These are phyloP conservation scores for Citrus unshiu DNA, from an alignment of 345 rosid species.

Conservation along the genomic window DNA sequence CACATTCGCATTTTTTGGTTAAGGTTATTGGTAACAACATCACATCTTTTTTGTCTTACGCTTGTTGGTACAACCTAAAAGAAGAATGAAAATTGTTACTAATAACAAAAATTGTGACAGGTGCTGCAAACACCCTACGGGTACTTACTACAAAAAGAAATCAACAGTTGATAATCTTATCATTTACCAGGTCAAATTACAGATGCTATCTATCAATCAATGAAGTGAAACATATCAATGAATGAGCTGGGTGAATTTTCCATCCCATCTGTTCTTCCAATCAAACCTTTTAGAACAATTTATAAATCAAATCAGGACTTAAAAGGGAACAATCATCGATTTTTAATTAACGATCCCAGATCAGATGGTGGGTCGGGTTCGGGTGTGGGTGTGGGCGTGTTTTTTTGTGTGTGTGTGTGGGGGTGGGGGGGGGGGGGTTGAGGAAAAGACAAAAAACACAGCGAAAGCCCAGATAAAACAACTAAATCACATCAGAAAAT, in stretches of 20 bases:
- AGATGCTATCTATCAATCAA: not conserved
- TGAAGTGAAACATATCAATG: no score
- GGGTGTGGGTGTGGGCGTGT: not conserved
- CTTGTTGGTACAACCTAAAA: no score
- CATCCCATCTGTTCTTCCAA: not conserved
- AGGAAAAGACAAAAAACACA: not conserved
- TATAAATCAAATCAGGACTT: not conserved
- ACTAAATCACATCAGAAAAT: constrained; percentile 24
- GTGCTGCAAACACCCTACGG: no score
- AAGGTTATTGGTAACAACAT: no score
- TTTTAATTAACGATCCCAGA: constrained; percentile 17
- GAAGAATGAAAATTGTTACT: no score
- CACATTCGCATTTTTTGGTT: no score
- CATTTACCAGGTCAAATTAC: not conserved
- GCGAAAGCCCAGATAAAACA: constrained; percentile 27
- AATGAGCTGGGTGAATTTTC: not conserved
- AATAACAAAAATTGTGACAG: no score
- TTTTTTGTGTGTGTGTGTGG: accelerated
- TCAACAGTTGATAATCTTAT: not conserved
- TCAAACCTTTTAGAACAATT: not conserved
- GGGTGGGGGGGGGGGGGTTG: not conserved
- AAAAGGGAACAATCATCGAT: not conserved
- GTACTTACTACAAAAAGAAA: not conserved
- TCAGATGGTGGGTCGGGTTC: not conserved
- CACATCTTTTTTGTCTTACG: no score